These are phyloP conservation scores for Tolypocladium ovalisporum DNA, from an alignment of 2,329 filamentous ascomycete genomes.

Conservation along the genomic window DNA sequence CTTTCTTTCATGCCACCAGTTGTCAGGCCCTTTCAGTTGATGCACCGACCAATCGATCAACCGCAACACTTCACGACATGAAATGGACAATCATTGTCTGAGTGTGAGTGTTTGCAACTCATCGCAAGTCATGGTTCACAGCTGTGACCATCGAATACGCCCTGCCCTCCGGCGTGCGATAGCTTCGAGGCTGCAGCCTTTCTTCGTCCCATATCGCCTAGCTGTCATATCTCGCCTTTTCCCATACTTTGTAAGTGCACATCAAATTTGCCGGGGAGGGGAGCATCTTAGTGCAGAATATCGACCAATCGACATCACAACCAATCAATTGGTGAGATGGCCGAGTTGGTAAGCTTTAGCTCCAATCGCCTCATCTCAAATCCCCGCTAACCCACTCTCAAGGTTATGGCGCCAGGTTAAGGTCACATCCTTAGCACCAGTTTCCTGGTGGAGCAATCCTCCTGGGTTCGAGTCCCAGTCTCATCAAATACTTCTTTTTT, in stretches of 20 bases:
- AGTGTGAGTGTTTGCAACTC: background rate
- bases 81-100: background rate
- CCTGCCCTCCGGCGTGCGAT: background rate
- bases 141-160: background rate
- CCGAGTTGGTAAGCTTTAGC: background rate
- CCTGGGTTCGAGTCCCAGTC: slow-evolving; percentile 23
- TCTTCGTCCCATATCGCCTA: too few species aligned
- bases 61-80: background rate
- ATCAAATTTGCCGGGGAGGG: too few species aligned
- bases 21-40: background rate
- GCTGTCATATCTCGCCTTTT: too few species aligned
- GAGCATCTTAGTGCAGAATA: too few species aligned
- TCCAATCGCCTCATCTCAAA: too few species aligned
- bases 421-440: background rate
- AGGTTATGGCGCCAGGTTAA: slow-evolving; percentile 2
- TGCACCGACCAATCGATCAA: background rate
- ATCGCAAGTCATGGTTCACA: too few species aligned
- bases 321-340: background rate
- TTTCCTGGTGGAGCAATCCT: slow-evolving; percentile 12
- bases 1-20: background rate
- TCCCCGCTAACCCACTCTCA: too few species aligned
- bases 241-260: too few species aligned
- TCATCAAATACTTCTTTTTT: slow-evolving; percentile 10
- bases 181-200: too few species aligned
- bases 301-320: background rate